Percentiles rank a stretch among this genome's conserved stretches.
phyloP scores from a whole-genome alignment of 208 protist species.

The Leishmania amazonensis region DNA sequence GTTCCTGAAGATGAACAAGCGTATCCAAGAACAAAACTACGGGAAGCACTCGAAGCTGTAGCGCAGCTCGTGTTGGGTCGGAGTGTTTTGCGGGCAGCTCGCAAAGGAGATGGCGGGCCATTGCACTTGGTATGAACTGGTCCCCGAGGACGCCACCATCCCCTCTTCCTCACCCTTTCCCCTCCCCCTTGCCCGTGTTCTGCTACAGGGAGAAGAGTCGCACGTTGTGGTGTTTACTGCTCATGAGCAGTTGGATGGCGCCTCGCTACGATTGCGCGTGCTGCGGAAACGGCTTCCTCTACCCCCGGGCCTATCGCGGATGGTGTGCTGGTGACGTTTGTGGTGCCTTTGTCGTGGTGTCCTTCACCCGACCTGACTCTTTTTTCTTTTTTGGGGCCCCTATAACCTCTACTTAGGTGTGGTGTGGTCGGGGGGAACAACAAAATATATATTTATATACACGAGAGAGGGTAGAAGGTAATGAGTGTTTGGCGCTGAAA shows the following conservation, averaged over 20 bases:
- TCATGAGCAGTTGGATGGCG: background rate
- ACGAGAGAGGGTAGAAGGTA: background rate
- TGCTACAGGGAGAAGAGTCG: background rate
- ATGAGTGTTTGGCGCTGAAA: background rate
- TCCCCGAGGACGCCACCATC: background rate
- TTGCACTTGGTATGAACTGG: background rate
- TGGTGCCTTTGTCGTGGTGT: too few relatives aligned
- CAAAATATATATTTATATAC: too few relatives aligned
- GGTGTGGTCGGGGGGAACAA: too few relatives aligned
- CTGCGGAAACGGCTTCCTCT: background rate
- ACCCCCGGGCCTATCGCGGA: too few relatives aligned
- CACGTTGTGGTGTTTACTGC: background rate
- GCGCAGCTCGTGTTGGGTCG: background rate
- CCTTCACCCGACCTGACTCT: too few relatives aligned
- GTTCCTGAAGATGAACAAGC: slow-evolving; percentile 64
- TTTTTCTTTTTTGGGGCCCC: background rate
- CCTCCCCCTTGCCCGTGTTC: background rate
- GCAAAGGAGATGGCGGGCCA: background rate
- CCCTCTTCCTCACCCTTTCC: too few relatives aligned
- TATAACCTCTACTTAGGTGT: background rate
- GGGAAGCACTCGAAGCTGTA: slow-evolving; percentile 47
- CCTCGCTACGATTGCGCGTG: background rate
- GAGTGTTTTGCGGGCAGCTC: background rate
- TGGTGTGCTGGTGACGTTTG: too few relatives aligned
- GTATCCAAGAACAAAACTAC: slow-evolving; percentile 38